Evolutionary conservation across 768 basidiomycete species (phyloP).

Genomic region (Rhizopogon salebrosus): DNA sequence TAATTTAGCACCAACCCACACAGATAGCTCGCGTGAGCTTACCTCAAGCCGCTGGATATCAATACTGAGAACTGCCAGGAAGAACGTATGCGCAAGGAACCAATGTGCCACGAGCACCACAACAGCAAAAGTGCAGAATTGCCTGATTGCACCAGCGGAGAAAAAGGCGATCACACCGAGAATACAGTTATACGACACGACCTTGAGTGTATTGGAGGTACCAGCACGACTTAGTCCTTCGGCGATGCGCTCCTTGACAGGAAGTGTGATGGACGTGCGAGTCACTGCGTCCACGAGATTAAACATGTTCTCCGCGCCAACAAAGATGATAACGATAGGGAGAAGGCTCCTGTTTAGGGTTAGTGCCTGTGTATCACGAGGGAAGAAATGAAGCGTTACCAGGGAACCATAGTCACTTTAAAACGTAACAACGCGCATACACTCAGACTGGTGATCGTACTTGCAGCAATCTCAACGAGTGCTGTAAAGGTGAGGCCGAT

Average conservation of each 20-base stretch:
- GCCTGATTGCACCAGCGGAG: slow-evolving; percentile 75
- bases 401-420: slow-evolving; percentile 85
- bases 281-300: slow-evolving; percentile 86
- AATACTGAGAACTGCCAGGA: slow-evolving; percentile 90
- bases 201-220: slow-evolving; percentile 88
- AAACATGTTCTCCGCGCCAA: slow-evolving; percentile 98
- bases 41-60: slow-evolving; percentile 92
- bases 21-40: slow-evolving; percentile 14
- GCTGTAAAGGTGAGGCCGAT: slow-evolving; percentile 92
- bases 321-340: slow-evolving; percentile 91
- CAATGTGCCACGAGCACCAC: slow-evolving; percentile 95
- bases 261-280: slow-evolving; percentile 76
- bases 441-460: slow-evolving; percentile 90
- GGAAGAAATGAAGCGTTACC: slow-evolving; percentile 41
- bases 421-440: slow-evolving; percentile 89
- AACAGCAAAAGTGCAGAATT: slow-evolving; percentile 91
- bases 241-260: slow-evolving; percentile 90
- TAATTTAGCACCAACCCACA: slow-evolving; percentile 9
- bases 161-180: slow-evolving; percentile 73
- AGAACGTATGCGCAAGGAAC: slow-evolving; percentile 96
- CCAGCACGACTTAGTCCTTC: slow-evolving; percentile 87
- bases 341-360: slow-evolving; percentile 63
- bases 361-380: slow-evolving; percentile 2
- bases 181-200: slow-evolving; percentile 79
- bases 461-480: slow-evolving; percentile 84